A percentile compares a stretch with the other conserved stretches of the same genome.
Conservation (phyloP, 768 basidiomycete genomes). For the Suillus variegatus region DNA sequence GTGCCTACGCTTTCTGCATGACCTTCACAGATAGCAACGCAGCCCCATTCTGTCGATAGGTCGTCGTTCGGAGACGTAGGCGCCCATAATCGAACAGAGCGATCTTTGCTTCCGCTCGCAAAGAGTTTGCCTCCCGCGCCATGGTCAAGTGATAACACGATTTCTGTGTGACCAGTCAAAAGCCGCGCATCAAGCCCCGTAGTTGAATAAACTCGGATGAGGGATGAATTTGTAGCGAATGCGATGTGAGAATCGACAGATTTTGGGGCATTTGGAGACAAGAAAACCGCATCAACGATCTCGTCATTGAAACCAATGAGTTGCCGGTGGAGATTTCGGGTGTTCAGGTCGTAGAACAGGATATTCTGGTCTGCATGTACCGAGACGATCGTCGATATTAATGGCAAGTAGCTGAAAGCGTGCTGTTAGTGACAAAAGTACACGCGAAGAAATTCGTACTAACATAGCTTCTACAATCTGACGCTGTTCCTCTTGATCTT, state of each 20-base stretch:
- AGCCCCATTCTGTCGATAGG: constrained; percentile 43
- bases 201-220: constrained; percentile 87
- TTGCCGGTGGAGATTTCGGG: constrained; percentile 67
- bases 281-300: constrained; percentile 86
- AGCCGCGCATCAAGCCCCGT: constrained; percentile 79
- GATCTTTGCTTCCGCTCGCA: constrained; percentile 93
- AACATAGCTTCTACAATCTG: constrained; percentile 86
- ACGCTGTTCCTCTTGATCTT: constrained; percentile 73
- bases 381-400: constrained; percentile 68
- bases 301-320: constrained; percentile 98
- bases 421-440: constrained; percentile 17
- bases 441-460: constrained; percentile 34
- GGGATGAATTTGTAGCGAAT: constrained; percentile 95
- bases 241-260: constrained; percentile 74
- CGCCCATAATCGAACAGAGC: constrained; percentile 84
- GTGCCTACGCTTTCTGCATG: constrained; percentile 95
- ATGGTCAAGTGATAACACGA: constrained; percentile 83
- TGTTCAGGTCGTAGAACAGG: constrained; percentile 81
- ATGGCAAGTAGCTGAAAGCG: constrained; percentile 62
- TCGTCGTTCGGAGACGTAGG: constrained; percentile 16
- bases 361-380: constrained; percentile 98
- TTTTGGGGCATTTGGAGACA: constrained; percentile 41
- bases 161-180: constrained; percentile 86
- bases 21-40: constrained; percentile 88
- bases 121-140: constrained; percentile 68